Conservation (phyloP, 371 early-diverging fungal genomes). For the Rhizomucor miehei region DNA sequence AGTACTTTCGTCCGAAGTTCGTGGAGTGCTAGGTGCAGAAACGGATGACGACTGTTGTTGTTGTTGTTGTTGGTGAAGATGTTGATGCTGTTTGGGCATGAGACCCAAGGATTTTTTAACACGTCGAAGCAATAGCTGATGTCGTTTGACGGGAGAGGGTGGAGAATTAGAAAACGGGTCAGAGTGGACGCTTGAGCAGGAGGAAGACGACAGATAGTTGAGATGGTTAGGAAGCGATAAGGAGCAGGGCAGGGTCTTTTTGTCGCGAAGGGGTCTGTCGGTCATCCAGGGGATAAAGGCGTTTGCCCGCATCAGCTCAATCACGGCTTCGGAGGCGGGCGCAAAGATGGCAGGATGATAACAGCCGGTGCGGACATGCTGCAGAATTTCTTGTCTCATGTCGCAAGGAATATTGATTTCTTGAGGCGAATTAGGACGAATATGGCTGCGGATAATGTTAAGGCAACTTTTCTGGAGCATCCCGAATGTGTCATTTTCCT, state of each 20-base stretch:
- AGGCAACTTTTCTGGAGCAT: conserved; percentile 13
- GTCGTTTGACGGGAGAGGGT: neutral
- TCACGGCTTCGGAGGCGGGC: conserved; percentile 33
- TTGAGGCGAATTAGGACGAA: conserved; percentile 43
- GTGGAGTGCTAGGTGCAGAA: neutral
- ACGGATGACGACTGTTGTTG: neutral
- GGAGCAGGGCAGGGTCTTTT: too few relatives aligned
- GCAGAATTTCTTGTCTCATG: conserved; percentile 39
- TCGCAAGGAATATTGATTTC: conserved; percentile 53
- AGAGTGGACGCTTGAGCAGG: neutral
- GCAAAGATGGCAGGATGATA: conserved; percentile 30
- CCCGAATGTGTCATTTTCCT: conserved; percentile 1
- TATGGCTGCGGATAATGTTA: conserved; percentile 26
- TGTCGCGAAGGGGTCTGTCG: too few relatives aligned
- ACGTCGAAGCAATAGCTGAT: neutral
- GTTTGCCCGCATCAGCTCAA: conserved; percentile 48
- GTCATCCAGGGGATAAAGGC: conserved; percentile 41
- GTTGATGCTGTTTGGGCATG: neutral
- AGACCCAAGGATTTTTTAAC: neutral
- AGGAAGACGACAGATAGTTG: neutral
- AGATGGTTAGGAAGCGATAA: neutral
- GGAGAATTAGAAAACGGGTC: neutral
- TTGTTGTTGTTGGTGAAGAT: neutral
- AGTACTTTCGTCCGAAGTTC: neutral
- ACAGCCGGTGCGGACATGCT: conserved; percentile 17